Evolutionary conservation across 257 asterid species (phyloP).

Genomic region (Solanum sejunctum): DNA sequence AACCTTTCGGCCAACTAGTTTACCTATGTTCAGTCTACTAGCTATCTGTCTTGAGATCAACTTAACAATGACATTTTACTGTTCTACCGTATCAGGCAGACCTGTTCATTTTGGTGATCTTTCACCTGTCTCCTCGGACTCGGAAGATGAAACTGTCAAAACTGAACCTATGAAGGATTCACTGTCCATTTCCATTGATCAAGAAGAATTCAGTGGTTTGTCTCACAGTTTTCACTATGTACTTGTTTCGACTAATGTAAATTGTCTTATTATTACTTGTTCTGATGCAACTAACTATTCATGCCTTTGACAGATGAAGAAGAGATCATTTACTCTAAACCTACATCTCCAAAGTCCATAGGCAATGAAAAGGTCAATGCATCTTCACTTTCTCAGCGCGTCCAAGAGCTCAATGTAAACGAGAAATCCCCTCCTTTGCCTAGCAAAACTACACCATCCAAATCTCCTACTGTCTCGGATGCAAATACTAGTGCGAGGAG

Average conservation of each 20-base stretch:
- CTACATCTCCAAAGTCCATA: not conserved
- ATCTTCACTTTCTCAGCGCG: not conserved
- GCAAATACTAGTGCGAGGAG: not conserved
- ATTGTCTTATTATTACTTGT: not conserved
- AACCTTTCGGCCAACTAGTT: not conserved
- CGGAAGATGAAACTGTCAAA: not conserved
- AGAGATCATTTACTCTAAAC: not conserved
- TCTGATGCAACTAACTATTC: not conserved
- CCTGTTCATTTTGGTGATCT: not conserved
- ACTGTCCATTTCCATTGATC: not conserved
- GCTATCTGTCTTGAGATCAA: not conserved
- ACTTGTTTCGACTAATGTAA: not conserved
- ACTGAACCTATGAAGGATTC: conserved; percentile 4
- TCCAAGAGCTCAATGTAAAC: not conserved
- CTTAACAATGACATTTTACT: not conserved
- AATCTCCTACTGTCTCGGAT: not conserved
- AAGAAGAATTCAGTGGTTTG: not conserved
- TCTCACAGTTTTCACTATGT: not conserved
- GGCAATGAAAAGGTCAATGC: not conserved
- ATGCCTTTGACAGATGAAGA: not conserved
- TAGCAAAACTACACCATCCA: not conserved
- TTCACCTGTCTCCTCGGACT: not conserved
- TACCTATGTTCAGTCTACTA: not conserved
- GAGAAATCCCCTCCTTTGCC: not conserved
- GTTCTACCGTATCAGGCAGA: conserved; percentile 7